phyloP scores from a whole-genome alignment of 331 rosid genomes.

The Rhamnella rubrinervis region DNA sequence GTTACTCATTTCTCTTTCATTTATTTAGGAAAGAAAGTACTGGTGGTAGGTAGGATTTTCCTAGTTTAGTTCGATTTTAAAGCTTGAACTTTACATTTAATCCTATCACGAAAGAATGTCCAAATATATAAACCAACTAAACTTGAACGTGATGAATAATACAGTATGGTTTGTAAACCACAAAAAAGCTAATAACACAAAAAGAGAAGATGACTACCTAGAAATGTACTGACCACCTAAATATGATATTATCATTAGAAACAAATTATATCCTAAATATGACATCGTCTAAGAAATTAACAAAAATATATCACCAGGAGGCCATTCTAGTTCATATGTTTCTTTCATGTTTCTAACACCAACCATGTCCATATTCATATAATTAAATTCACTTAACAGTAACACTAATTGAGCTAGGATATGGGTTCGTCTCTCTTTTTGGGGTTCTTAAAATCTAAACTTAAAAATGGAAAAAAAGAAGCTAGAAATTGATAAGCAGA shows the following conservation, averaged over 20 bases:
- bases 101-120: conserved; percentile 9
- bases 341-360: conserved; percentile 50
- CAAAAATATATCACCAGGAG: conserved; percentile 21
- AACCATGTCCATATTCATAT: conserved; percentile 30
- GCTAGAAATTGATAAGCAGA: neutral
- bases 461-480: conserved; percentile 2
- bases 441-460: neutral
- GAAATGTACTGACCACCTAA: conserved; percentile 57
- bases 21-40: neutral
- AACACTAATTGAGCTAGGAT: conserved; percentile 26
- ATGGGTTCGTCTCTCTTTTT: conserved; percentile 7
- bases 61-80: neutral
- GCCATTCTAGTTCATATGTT: conserved; percentile 51
- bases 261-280: neutral
- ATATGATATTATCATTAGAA: neutral
- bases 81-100: conserved; percentile 15
- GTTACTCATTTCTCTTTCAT: no score
- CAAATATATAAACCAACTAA: conserved; percentile 22
- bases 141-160: conserved; percentile 20
- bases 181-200: conserved; percentile 24
- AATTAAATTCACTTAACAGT: conserved; percentile 30
- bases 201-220: conserved; percentile 27
- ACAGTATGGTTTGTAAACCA: conserved; percentile 3
- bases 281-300: conserved; percentile 32
- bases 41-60: conserved; percentile 38